Evolutionary conservation across 176 grass and related monocot genomes (phyloP), one percentile per base, ranked within the genome.

Genomic region (Ananas comosus): DNA sequence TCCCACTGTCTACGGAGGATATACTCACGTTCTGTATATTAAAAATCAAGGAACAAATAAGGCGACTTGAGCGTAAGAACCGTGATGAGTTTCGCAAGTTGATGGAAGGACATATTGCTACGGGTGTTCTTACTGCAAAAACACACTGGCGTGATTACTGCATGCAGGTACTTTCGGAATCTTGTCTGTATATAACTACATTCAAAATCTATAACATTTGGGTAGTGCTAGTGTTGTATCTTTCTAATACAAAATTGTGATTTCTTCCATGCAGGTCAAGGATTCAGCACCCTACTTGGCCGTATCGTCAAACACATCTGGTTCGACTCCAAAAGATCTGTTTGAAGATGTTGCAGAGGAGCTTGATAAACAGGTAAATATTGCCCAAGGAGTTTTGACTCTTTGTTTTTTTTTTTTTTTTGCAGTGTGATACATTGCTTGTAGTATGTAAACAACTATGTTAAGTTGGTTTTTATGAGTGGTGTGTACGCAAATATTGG

Each of bases 61-160:
- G 87, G 79, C 86, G 85, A 42, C 82, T 76, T 70, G 95, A 99
- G 69, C 79, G 90, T 48, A 99, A 94, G 78, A 93, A 99, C 19
- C 89, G 95, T 51, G 95, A 99, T 68, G 87, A 73, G 21, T 93
- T 86, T 57, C 87, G 90, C 42, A 93, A 91, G 67, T 83, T 99
- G 82, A 76, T 99, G 87, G 87, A 91, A 81, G 90, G 84, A 68
- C 90, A 99, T 80, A 76, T 82, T 53, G 69, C 84, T 79, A 64
- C 81, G 67, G 87, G 90, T 53, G 74, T 80, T 72, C 78, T 99
- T 81, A 86, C 78, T 48, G 87, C 95, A 85, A 93, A 77, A 88
- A 99, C 90, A 71, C 82, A 83, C 13, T 99, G 95, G 95, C 90
- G 82, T 66, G 87, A 90, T 72, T 99, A 99, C 68, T 88, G 80